Percentiles rank a stretch among this genome's conserved stretches.
phyloP scores from a whole-genome alignment of 2,329 filamentous ascomycete species.

The Alternaria rosae region DNA sequence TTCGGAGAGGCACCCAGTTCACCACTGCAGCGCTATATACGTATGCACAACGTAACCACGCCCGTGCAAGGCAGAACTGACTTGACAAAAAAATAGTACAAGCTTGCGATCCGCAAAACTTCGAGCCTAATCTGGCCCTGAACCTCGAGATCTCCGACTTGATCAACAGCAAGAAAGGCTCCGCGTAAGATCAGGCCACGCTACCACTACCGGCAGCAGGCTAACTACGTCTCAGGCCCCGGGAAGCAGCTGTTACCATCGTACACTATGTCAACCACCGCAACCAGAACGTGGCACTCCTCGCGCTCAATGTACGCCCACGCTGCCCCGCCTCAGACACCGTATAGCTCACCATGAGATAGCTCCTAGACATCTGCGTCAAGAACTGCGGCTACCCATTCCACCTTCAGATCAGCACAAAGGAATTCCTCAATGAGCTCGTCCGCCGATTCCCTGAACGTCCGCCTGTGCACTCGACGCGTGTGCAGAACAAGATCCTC shows the following conservation, averaged over 20 bases:
- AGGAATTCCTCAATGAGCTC: conserved; percentile 98
- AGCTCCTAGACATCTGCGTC: conserved; percentile 96
- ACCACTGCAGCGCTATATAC: conserved; percentile 92
- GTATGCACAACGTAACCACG: conserved; percentile 49
- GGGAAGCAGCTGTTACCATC: conserved; percentile 92
- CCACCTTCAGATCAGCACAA: conserved; percentile 97
- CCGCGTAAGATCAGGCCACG: conserved; percentile 63
- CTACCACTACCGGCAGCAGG: neutral
- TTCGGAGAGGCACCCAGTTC: conserved; percentile 80
- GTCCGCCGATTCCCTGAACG: conserved; percentile 95
- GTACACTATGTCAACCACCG: conserved; percentile 96
- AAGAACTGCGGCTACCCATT: conserved; percentile 99
- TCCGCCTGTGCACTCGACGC: conserved; percentile 82
- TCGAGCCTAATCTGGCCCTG: conserved; percentile 94
- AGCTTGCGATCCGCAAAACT: conserved; percentile 96
- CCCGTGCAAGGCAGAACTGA: conserved; percentile 14
- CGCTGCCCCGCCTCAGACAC: conserved; percentile 16
- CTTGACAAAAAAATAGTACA: conserved; percentile 64
- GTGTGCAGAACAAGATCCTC: conserved; percentile 90
- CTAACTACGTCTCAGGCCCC: conserved; percentile 63
- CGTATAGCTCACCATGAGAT: conserved; percentile 33
- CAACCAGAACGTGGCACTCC: conserved; percentile 91
- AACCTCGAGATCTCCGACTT: conserved; percentile 96
- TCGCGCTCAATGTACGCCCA: conserved; percentile 74
- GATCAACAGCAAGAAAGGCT: conserved; percentile 97